Base-by-base conservation (phyloP, 306 rosid species). In the Senna tora region DNA sequence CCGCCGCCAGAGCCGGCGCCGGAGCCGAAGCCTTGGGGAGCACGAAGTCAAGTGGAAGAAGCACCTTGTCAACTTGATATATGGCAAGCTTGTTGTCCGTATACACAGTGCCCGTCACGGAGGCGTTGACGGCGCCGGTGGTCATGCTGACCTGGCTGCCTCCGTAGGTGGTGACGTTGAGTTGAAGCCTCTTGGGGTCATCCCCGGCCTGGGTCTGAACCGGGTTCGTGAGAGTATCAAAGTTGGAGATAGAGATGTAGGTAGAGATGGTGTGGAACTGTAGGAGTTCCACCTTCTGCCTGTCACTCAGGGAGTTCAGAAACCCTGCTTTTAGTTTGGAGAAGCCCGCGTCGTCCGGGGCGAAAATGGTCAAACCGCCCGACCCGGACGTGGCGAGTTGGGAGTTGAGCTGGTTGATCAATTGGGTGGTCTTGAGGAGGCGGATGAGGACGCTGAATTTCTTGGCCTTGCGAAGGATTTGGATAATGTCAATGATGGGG, bases 141-240 rank as follows among this genome's bases (percentile, higher is more conserved):
- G 85, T 74, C 14, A 85, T 77, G 72, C 81, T 82, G n/a, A 82
- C 83, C 12, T 70, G 57, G 70, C 22, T 77, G 30, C 87, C 84
- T 1, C 77, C 53, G 28, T 75, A 61, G 0, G 76, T 78, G 39
- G 85, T 85, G 42, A 82, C 69, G 59, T 85, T 85, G 2, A 85
- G 68, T 0, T 86, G 89, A 46, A 63, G 81, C 54, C 84, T 84
- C 12, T 52, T 30, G 36, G 79, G 33, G 47, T 75, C 62, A 1
- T 81, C 87, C n/a, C 87, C 84, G 21, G 85, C 90, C 65, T 86
- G 85, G 2, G 90, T 86, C 15, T 72, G 64, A 19, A 86, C 78
- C 0, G 90, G 90, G 74, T 86, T 86, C 64, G 84, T 86, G 15
- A 83, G 69, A 7, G 90, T 83, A 42, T 86, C 84, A 59, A 86